These are phyloP conservation scores for Syzygium aromaticum DNA, from an alignment of 345 rosid species.

Conservation along the genomic window DNA sequence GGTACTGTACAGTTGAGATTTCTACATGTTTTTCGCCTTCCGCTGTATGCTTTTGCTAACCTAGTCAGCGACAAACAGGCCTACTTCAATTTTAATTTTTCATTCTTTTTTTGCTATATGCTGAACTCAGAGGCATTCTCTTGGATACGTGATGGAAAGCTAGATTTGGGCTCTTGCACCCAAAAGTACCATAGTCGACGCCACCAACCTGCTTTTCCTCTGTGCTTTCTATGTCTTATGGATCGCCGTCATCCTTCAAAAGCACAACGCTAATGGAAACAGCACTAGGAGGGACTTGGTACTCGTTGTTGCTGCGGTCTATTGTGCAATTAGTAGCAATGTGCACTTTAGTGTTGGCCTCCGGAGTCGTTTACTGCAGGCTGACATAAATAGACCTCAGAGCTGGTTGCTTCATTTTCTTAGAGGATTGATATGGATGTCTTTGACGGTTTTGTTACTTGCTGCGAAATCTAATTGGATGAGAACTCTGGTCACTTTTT, in stretches of 20 bases:
- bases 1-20: background rate
- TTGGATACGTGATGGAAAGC: conserved; percentile 41
- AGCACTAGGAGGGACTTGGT: conserved; percentile 28
- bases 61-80: background rate
- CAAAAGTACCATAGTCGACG: conserved; percentile 51
- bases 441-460: conserved; percentile 50
- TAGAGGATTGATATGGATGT: conserved; percentile 55
- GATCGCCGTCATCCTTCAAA: conserved; percentile 22
- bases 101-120: background rate
- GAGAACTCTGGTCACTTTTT: conserved; percentile 24
- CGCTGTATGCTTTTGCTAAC: background rate
- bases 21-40: background rate
- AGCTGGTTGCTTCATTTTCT: conserved; percentile 26
- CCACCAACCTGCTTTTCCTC: conserved; percentile 45
- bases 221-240: conserved; percentile 45
- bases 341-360: conserved; percentile 24
- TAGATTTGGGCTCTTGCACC: conserved; percentile 41
- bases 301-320: conserved; percentile 21
- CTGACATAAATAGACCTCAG: background rate
- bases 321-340: conserved; percentile 40
- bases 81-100: conserved; percentile 26
- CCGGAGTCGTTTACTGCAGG: conserved; percentile 11
- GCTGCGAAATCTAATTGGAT: conserved; percentile 31
- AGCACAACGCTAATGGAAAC: background rate
- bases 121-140: conserved; percentile 37